Percentiles rank a stretch among this genome's conserved stretches.
Evolutionary conservation across 371 early-diverging fungal genomes (phyloP).

Genomic region (Mucor plumbeus): DNA sequence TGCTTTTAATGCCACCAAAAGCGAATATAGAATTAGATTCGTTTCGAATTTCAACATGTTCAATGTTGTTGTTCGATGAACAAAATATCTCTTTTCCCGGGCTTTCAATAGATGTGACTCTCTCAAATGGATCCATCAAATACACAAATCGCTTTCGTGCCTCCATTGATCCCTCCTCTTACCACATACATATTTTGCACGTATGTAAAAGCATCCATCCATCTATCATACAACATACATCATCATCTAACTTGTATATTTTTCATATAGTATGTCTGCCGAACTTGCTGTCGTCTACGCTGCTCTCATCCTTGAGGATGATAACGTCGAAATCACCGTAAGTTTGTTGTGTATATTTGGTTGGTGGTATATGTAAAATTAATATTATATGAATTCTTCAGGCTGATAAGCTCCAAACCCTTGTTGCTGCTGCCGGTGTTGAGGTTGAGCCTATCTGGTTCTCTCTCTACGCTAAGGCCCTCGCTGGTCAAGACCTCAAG

Average conservation of each 20-base stretch:
- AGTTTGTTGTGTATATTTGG: slow-evolving; percentile 31
- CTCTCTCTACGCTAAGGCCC: slow-evolving; percentile 97
- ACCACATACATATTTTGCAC: slow-evolving; percentile 30
- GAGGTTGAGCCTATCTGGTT: slow-evolving; percentile 97
- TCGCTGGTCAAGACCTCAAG: slow-evolving; percentile 92
- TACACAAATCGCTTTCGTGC: slow-evolving; percentile 9
- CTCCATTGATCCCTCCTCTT: slow-evolving; percentile 30
- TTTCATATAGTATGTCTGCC: slow-evolving; percentile 58
- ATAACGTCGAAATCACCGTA: slow-evolving; percentile 95
- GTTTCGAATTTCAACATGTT: not conserved
- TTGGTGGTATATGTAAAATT: not conserved
- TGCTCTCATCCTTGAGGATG: slow-evolving; percentile 97
- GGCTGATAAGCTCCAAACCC: slow-evolving; percentile 94
- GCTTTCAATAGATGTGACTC: slow-evolving; percentile 12
- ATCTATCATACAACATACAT: slow-evolving; percentile 20
- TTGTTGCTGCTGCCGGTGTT: slow-evolving; percentile 92
- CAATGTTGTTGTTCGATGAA: not conserved
- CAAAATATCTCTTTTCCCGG: not conserved
- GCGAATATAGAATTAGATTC: too few species aligned
- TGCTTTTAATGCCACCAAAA: too few species aligned
- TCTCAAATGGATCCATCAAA: slow-evolving; percentile 9
- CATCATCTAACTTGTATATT: not conserved
- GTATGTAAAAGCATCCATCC: slow-evolving; percentile 36
- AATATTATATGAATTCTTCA: slow-evolving; percentile 32
- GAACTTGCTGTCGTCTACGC: slow-evolving; percentile 97